Conservation (phyloP, 768 basidiomycete species). For the Boletus vermiculosoides region DNA sequence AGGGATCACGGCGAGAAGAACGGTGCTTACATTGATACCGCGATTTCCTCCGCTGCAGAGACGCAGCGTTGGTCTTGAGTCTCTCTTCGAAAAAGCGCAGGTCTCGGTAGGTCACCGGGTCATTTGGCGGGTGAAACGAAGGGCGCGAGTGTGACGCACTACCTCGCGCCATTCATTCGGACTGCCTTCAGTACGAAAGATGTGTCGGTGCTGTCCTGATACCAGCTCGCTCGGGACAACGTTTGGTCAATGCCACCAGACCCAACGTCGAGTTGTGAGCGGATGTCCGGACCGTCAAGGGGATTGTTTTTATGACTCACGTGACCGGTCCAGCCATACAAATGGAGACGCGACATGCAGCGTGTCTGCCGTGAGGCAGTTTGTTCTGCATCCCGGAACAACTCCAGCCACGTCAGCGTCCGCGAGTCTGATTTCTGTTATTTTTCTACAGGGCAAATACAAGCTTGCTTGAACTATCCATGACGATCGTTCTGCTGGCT, state of each 20-base stretch:
- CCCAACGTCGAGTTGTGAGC: neutral
- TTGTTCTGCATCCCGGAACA: constrained; percentile 14
- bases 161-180: constrained; percentile 27
- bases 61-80: constrained; percentile 90
- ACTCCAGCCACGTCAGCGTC: neutral
- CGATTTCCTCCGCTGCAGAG: constrained; percentile 72
- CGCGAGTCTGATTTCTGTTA: neutral
- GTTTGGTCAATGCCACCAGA: neutral
- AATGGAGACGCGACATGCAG: constrained; percentile 24
- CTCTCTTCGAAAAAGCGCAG: constrained; percentile 92
- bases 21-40: constrained; percentile 72
- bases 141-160: constrained; percentile 24
- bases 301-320: constrained; percentile 16
- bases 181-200: neutral
- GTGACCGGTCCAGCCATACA: constrained; percentile 20
- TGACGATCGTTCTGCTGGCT: constrained; percentile 40
- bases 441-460: constrained; percentile 4
- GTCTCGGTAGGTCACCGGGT: constrained; percentile 81
- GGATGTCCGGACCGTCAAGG: constrained; percentile 3
- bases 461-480: constrained; percentile 11
- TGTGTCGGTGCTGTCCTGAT: neutral
- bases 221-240: neutral
- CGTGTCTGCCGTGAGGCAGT: constrained; percentile 27
- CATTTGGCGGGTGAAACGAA: constrained; percentile 63
- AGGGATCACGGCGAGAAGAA: constrained; percentile 17